Evolutionary conservation across 495 filamentous ascomycete genomes (phyloP), one percentile per base, ranked within the genome.

Genomic region (Hypomontagnella submonticulosa): DNA sequence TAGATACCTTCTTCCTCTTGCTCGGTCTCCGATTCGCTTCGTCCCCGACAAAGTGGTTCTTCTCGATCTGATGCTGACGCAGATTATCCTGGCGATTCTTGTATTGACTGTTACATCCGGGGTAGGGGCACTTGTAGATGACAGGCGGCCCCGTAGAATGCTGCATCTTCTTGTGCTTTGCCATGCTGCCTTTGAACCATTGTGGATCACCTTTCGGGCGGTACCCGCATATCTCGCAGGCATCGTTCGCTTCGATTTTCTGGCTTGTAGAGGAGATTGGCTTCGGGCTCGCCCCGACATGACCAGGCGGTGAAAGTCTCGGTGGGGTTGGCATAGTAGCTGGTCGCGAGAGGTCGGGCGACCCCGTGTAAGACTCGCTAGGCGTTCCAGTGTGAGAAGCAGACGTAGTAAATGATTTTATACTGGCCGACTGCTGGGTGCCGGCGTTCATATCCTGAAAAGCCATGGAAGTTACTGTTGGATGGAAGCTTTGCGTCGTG

Each of bases 141-240:
- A 69, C 64, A 9, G 78, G 78, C 8, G 79, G 78, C 11, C 65
- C 73, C 2, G 62, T 61, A 52, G 78, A 79, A 69, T 83, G 81
- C 60, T 80, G 74, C 66, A 81, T 73, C 56, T 79, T 82, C 71
- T 73, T 79, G 66, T 83, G 81, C 67, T 83, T 83, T 55, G 80
- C 76, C 81, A 83, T 82, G 69, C 79, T 81, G 15, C 81, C 81
- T 51, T 79, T 79, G 60, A 81, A 83, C 81, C 81, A 83, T 52
- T 80, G 77, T n/a, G 81, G 81, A 47, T 81, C 76, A 10, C 81
- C 81, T 61, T 81, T 79, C 1, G 81, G 81, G 4, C 79, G 77
- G 71, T 83, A 83, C 1, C 77, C 81, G 63, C 81, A 83, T 47
- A 81, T 67, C 16, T 82, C 76, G 53, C 81, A 83, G 37, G 70